Evolutionary conservation across 2,329 filamentous ascomycete genomes (phyloP).

Genomic region (Alternaria hordeiaustralica): DNA sequence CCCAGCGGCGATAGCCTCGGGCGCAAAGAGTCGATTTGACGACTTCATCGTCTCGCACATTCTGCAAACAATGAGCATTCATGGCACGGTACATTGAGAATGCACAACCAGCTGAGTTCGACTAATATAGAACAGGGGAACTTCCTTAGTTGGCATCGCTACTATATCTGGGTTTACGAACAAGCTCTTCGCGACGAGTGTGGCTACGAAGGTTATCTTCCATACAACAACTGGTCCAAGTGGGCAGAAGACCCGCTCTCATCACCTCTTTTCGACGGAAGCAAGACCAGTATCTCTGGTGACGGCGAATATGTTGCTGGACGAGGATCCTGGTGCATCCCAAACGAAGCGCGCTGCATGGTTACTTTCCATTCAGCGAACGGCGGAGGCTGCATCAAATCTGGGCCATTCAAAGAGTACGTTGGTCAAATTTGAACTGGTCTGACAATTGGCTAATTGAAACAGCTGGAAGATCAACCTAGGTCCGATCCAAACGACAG

Average conservation of each 20-base stretch:
- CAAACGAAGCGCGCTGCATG: background rate
- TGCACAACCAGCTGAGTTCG: background rate
- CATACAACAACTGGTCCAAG: constrained; percentile 59
- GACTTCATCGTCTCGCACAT: constrained; percentile 37
- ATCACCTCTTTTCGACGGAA: constrained; percentile 34
- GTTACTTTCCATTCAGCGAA: constrained; percentile 11
- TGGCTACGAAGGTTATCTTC: constrained; percentile 44
- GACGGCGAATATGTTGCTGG: constrained; percentile 19
- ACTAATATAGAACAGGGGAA: constrained; percentile 2
- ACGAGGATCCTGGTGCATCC: background rate
- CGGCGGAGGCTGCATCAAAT: constrained; percentile 32
- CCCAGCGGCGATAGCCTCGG: constrained; percentile 17
- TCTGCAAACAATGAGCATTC: constrained; percentile 24
- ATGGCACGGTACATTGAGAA: constrained; percentile 8
- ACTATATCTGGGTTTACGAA: constrained; percentile 47
- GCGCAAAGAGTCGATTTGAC: constrained; percentile 32
- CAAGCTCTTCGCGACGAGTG: constrained; percentile 49
- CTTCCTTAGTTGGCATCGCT: constrained; percentile 46
- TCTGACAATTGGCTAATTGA: background rate
- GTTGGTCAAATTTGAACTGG: background rate
- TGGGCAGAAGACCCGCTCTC: constrained; percentile 34
- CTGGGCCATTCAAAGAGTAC: constrained; percentile 39
- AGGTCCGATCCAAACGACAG: constrained; percentile 21
- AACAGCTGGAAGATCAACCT: constrained; percentile 27
- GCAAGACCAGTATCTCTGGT: constrained; percentile 45